Evolutionary conservation across 495 filamentous ascomycete species (phyloP), one percentile per base, ranked within the genome.

Genomic region (Podospora conica): DNA sequence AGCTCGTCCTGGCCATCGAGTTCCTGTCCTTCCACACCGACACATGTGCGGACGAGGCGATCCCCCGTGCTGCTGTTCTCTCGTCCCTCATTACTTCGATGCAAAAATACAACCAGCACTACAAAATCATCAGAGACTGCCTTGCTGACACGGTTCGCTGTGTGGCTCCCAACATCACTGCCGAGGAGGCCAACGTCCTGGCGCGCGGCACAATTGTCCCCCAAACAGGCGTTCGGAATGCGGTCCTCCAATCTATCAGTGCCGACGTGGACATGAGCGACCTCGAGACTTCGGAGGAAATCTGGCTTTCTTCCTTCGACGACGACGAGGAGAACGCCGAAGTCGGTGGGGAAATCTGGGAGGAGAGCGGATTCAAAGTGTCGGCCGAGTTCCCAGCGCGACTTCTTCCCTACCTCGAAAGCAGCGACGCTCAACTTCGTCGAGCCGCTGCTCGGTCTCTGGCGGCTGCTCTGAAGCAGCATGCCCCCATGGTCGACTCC

Each of bases 301-400:
- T 98, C 12, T 98, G 94, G 94, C 82, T 98, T 23, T 88, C 88
- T 61, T 94, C 86, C 75, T 93, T 98, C 71, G 95, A 98, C 66
- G 91, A 95, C 64, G 85, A 90, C 0, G 87, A 92, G 12, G 95
- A 97, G 71, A 97, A 98, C 69, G 83, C 81, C 7, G 91, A 96
- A 48, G 80, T 96, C 28, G 94, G 89, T 2, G 84, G 84, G 27
- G 86, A 90, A 0, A 97, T 98, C 40, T 98, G 96, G 95, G 91
- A 96, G 74, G 94, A 96, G 66, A 96, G 93, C 73, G 90, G 84
- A 1, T 86, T 98, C 58, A 79, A 92, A 67, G 76, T 90, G n/a
- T 72, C 74, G 0, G 83, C 88, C 61, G 82, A 88, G 5, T 77
- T 87, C 3, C 82, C 91, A 2, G 85, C 84, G 56, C 74, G 78